phyloP scores from a whole-genome alignment of 2,329 filamentous ascomycete genomes.

The Arthrocladium fulminans region DNA sequence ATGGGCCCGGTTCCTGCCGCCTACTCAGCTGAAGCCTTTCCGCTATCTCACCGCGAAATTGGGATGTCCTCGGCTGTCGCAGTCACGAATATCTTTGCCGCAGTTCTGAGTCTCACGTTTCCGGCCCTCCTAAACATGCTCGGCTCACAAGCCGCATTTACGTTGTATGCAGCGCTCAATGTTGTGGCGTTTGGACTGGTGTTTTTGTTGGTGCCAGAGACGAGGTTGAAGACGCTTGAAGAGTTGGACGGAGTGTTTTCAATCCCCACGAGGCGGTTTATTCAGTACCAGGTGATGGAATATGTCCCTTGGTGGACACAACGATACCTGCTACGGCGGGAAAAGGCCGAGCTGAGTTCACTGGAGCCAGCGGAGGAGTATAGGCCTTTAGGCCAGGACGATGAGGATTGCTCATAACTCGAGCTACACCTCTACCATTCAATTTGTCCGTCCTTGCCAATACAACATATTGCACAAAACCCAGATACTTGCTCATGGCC shows the following conservation, averaged over 20 bases:
- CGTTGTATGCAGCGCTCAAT: conserved; percentile 43
- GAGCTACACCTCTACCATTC: too few relatives aligned
- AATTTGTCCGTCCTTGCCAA: too few relatives aligned
- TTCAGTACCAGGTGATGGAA: conserved; percentile 45
- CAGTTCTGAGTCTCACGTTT: conserved; percentile 32
- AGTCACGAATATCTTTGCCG: conserved; percentile 34
- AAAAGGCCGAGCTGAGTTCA: conserved; percentile 31
- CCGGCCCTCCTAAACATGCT: conserved; percentile 30
- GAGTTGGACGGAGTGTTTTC: conserved; percentile 40
- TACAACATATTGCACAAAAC: too few relatives aligned
- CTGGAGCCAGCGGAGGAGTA: conserved; percentile 1
- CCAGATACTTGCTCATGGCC: too few relatives aligned
- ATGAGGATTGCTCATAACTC: too few relatives aligned
- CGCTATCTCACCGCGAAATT: conserved; percentile 45
- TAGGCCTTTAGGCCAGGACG: not conserved
- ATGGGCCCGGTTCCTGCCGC: conserved; percentile 43
- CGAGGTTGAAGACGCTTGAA: conserved; percentile 42
- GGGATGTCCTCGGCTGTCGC: conserved; percentile 35
- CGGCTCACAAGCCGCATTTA: conserved; percentile 31
- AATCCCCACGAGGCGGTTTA: conserved; percentile 45
- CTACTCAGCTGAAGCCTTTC: conserved; percentile 50
- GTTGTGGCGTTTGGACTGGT: conserved; percentile 49
- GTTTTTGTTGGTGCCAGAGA: conserved; percentile 48
- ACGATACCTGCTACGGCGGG: conserved; percentile 45
- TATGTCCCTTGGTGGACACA: conserved; percentile 51